Conservation (phyloP, 2,329 filamentous ascomycete species). For the Daldinia sp. region DNA sequence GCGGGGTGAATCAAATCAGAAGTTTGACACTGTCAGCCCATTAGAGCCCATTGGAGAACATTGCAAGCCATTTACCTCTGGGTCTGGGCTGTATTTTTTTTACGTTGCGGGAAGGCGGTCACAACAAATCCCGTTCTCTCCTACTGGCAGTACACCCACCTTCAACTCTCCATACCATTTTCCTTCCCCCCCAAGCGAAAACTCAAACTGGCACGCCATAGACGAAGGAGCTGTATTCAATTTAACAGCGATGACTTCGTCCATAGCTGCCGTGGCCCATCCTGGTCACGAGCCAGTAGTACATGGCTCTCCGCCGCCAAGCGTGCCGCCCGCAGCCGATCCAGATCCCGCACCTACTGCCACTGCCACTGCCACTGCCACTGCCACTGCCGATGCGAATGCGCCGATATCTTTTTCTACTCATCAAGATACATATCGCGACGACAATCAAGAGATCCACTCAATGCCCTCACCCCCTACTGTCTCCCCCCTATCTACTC, state of each 20-base stretch:
- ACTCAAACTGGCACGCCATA: conserved; percentile 45
- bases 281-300: conserved; percentile 33
- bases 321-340: conserved; percentile 20
- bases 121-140: conserved; percentile 44
- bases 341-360: conserved; percentile 18
- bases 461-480: conserved; percentile 52
- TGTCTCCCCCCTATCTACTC: conserved; percentile 54
- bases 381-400: conserved; percentile 33
- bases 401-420: conserved; percentile 37
- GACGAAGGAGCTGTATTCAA: conserved; percentile 68
- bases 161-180: conserved; percentile 10
- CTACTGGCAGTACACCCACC: conserved; percentile 38
- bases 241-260: conserved; percentile 72
- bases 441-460: conserved; percentile 40
- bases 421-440: conserved; percentile 29
- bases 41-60: conserved; percentile 11
- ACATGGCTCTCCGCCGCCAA: conserved; percentile 32
- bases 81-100: conserved; percentile 19
- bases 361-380: background rate
- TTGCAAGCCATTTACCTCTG: conserved; percentile 18
- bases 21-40: conserved; percentile 33
- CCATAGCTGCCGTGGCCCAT: conserved; percentile 58
- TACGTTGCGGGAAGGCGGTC: conserved; percentile 40
- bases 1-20: conserved; percentile 21
- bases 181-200: conserved; percentile 4